Evolutionary conservation across 1,284 basidiomycete genomes (phyloP).

Genomic region (Golubevia sp.): DNA sequence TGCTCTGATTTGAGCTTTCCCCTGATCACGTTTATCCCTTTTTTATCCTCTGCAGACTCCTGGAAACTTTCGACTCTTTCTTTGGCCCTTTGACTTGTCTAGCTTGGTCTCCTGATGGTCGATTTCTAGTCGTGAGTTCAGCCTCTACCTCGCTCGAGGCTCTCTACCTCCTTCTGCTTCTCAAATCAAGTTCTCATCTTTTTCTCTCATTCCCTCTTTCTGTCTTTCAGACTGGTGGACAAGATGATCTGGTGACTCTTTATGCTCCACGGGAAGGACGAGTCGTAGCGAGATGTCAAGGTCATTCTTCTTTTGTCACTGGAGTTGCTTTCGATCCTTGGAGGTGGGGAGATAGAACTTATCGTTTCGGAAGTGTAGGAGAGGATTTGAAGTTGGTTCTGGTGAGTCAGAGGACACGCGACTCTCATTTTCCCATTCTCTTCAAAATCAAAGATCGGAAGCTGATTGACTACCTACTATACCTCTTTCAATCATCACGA

Average conservation of each 20-base stretch:
- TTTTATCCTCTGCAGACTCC: constrained; percentile 12
- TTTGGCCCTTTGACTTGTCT: constrained; percentile 72
- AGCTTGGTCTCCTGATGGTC: constrained; percentile 91
- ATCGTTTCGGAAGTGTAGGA: constrained; percentile 49
- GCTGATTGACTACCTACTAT: not conserved
- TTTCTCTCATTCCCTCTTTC: not conserved
- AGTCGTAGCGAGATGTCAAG: constrained; percentile 93
- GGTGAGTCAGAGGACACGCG: not conserved
- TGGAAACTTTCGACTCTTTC: constrained; percentile 43
- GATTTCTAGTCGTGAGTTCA: constrained; percentile 78
- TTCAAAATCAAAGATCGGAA: not conserved
- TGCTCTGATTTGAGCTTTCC: not conserved
- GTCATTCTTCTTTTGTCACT: constrained; percentile 91
- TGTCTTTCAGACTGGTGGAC: constrained; percentile 72
- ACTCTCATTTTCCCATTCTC: not conserved
- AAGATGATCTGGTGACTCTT: constrained; percentile 86
- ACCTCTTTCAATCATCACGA: too few relatives aligned
- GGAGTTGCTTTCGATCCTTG: constrained; percentile 85
- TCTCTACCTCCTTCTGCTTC: not conserved
- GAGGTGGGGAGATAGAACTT: constrained; percentile 65
- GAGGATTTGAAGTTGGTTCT: constrained; percentile 52
- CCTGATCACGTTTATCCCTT: not conserved
- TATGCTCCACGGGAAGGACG: constrained; percentile 44
- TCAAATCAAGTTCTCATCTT: not conserved
- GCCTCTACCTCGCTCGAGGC: not conserved